phyloP scores from a whole-genome alignment of 1,284 basidiomycete genomes.

The Singerocomus rubriflavus region DNA sequence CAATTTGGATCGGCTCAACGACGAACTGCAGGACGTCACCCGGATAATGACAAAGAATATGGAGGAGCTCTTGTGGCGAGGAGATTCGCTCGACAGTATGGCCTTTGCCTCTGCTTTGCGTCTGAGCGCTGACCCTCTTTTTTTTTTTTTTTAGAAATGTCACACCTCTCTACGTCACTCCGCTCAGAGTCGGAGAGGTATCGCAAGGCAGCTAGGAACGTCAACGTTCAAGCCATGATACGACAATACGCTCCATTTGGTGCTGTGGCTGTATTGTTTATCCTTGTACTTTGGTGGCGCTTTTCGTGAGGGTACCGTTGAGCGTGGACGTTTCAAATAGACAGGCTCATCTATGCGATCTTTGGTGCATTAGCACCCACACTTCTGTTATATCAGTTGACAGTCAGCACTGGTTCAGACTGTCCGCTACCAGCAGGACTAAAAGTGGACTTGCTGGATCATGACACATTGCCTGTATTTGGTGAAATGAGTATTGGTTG shows the following conservation, averaged over 20 bases:
- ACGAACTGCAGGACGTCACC: constrained; percentile 96
- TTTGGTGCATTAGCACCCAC: constrained; percentile 1
- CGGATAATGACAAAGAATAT: constrained; percentile 99
- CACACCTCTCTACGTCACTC: constrained; percentile 94
- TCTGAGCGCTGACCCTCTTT: constrained; percentile 2
- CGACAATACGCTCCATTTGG: constrained; percentile 94
- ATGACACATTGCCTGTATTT: too few species aligned
- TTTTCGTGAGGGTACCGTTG: constrained; percentile 52
- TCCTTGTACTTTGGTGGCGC: constrained; percentile 91
- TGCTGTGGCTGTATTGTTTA: constrained; percentile 74
- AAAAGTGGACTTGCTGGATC: too few species aligned
- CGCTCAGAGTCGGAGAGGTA: constrained; percentile 98
- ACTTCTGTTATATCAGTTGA: too few species aligned
- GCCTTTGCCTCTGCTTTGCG: constrained; percentile 8
- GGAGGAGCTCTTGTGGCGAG: constrained; percentile 98
- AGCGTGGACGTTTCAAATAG: constrained; percentile 21
- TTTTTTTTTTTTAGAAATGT: constrained; percentile 71
- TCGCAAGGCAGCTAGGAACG: constrained; percentile 91
- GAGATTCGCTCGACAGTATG: constrained; percentile 92
- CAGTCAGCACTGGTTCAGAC: too few species aligned
- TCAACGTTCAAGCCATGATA: constrained; percentile 91
- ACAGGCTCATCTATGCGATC: constrained; percentile 29
- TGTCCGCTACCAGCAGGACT: too few species aligned
- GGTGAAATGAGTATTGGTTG: too few species aligned
- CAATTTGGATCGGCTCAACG: constrained; percentile 86